Base-by-base conservation (phyloP, 2,329 filamentous ascomycete genomes). In the Thelonectria rubi region DNA sequence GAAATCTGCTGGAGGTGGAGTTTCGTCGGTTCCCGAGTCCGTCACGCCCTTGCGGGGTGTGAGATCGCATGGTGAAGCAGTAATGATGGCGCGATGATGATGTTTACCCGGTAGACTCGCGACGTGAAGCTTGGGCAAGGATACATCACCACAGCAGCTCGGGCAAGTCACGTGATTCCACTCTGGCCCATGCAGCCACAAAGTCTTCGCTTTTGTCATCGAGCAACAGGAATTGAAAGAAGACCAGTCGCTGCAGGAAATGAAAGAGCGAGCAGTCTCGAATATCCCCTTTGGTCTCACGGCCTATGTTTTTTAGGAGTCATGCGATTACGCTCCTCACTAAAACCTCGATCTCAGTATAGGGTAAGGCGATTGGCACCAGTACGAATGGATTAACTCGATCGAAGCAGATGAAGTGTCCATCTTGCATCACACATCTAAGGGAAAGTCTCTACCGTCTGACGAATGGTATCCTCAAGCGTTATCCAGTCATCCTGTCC, bases 41-140 rank as follows among this genome's bases (percentile, higher is more conserved):
- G 42, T 75, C 74, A 26, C 74, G 73, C 57, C 74, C 72, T 60
- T 74, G 73, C 34, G 72, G 72, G 58, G 73, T 74, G 62, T 69
- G 70, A 15, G 74, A 66, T 57, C 74, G 75, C 77, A 79, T 79
- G 58, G 57, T 68, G 57, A 47, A 49, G 48, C 50, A 30, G 55
- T 57, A 17, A 18, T 59, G 18, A 20, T 24, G 42, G 21, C 51
- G 54, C 55, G 53, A 54, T 30, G 20, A 49, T 18, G 14, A 10
- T 49, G 58, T 58, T 26, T 34, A n/a, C n/a, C n/a, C n/a, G n/a
- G n/a, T n/a, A 21, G 51, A 58, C 58, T 63, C 39, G 53, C 37
- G 59, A 59, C 57, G 48, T 59, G 51, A 46, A 53, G 55, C 65
- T 66, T 56, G 63, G 57, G 55, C 50, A 46, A 32, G 56, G 40